Conservation (phyloP, 2,329 filamentous ascomycete genomes). For the Alternaria solani region DNA sequence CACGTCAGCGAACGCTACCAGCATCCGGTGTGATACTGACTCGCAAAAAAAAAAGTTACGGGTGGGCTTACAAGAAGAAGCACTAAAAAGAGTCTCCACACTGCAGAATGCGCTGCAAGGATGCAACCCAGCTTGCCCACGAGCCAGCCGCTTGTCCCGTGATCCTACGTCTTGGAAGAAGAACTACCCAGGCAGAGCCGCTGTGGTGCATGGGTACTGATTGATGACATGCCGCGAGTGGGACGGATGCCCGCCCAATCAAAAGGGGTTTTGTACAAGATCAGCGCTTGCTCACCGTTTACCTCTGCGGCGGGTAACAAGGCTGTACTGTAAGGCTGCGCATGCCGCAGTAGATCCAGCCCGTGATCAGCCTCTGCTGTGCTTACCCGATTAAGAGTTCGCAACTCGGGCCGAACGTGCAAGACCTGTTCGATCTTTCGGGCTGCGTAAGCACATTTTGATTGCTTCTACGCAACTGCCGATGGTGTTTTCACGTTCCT, state of each 20-base stretch:
- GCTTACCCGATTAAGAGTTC: slow-evolving; percentile 10
- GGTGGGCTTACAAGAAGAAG: slow-evolving; percentile 4
- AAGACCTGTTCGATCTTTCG: slow-evolving; percentile 3
- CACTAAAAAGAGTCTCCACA: neutral
- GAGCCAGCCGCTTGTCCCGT: slow-evolving; percentile 13
- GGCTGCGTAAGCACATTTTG: neutral
- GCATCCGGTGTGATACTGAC: slow-evolving; percentile 7
- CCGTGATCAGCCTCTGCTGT: slow-evolving; percentile 1
- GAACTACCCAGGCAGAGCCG: slow-evolving; percentile 11
- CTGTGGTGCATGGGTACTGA: slow-evolving; percentile 7
- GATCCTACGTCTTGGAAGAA: slow-evolving; percentile 5
- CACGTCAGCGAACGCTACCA: slow-evolving; percentile 8
- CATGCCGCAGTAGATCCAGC: slow-evolving; percentile 12
- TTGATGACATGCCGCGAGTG: slow-evolving; percentile 14
- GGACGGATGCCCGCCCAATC: slow-evolving; percentile 9
- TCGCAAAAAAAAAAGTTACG: slow-evolving; percentile 4
- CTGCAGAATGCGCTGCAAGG: slow-evolving; percentile 8
- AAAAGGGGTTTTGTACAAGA: slow-evolving; percentile 3
- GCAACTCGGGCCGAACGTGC: slow-evolving; percentile 12
- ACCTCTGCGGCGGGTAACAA: slow-evolving; percentile 15
- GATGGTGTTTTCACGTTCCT: slow-evolving; percentile 1
- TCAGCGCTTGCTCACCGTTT: slow-evolving; percentile 15
- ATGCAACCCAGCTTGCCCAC: slow-evolving; percentile 5
- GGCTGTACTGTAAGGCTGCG: slow-evolving; percentile 17
- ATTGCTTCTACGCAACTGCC: slow-evolving; percentile 9